Evolutionary conservation across 2,329 filamentous ascomycete genomes (phyloP).

Genomic region (Blastomyces parvus): DNA sequence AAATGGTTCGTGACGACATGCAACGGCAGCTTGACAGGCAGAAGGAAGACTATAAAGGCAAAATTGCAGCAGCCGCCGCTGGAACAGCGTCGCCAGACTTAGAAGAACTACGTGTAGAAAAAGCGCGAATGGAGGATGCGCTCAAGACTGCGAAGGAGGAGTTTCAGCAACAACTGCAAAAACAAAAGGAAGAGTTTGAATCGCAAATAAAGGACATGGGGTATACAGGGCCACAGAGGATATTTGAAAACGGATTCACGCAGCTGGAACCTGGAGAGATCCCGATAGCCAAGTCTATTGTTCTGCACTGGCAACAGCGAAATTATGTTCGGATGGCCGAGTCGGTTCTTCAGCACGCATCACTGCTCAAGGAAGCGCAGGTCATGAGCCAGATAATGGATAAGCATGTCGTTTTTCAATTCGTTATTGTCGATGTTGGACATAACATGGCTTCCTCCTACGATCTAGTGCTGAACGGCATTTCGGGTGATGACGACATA

Average conservation of each 20-base stretch:
- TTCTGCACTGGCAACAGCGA: slow-evolving; percentile 69
- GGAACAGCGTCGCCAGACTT: slow-evolving; percentile 64
- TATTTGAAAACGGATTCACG: slow-evolving; percentile 35
- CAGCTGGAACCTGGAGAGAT: slow-evolving; percentile 62
- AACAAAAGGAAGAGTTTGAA: slow-evolving; percentile 77
- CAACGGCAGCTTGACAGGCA: slow-evolving; percentile 73
- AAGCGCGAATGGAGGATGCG: slow-evolving; percentile 72
- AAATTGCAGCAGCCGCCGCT: slow-evolving; percentile 61
- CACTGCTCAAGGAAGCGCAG: slow-evolving; percentile 86
- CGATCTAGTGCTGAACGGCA: slow-evolving; percentile 87
- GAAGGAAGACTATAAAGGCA: slow-evolving; percentile 71
- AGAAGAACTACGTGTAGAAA: slow-evolving; percentile 75
- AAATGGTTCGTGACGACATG: slow-evolving; percentile 69
- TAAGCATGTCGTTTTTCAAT: slow-evolving; percentile 88
- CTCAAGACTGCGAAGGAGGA: slow-evolving; percentile 70
- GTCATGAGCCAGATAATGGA: slow-evolving; percentile 96
- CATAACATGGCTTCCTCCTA: slow-evolving; percentile 89
- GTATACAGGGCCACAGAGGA: slow-evolving; percentile 44
- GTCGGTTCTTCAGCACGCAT: slow-evolving; percentile 76
- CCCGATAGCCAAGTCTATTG: slow-evolving; percentile 54
- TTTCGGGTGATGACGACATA: slow-evolving; percentile 75
- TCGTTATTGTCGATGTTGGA: slow-evolving; percentile 79
- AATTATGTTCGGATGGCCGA: slow-evolving; percentile 94
- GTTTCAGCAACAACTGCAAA: slow-evolving; percentile 75
- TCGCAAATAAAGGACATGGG: slow-evolving; percentile 70